Evolutionary conservation across 176 grass and related monocot genomes (phyloP), one percentile per base, ranked within the genome.

Genomic region (Miscanthus lutarioriparius): DNA sequence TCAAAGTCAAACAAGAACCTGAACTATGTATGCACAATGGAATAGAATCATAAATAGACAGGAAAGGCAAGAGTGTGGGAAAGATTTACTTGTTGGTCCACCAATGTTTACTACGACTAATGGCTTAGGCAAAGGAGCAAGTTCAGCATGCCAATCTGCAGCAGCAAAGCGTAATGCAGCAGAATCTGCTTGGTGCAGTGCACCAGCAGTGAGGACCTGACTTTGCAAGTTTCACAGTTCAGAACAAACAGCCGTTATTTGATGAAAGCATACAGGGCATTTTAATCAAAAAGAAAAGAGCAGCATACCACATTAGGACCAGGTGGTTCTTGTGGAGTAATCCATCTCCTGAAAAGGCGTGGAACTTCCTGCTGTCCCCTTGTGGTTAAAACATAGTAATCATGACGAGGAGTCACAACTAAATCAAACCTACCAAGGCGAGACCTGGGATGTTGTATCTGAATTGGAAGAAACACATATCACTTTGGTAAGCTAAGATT

Each of bases 401-500:
- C 96, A 90, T 96, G 96, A 54, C 66, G 87, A 78, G 96, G 93
- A 79, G 93, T 96, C 73, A 91, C 89, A 3, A 94, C 96, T 47
- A 95, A 87, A 78, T 99, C 93, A 83, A 99, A 99, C 83, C 91
- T 94, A 78, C 87, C 76, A 71, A 98, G 87, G n/a, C 39, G 56
- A 82, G 74, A 93, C 56, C 96, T 87, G 62, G 96, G 96, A 78
- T 98, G 96, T 76, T 98, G 93, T 87, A 98, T 92, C 93, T 98
- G 87, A 86, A 91, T 12, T 6, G 23, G 19, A 81, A 82, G 12
- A 74, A 62, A 81, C 26, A 78, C 8, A 75, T 22, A 87, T 65
- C 16, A 64, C 61, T 44, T 58, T 41, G 4, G 10, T 41, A 58
- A 64, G 10, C 2, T 78, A 40, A 64, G 2, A 77, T 70, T 26